Conservation (phyloP, 768 basidiomycete species). For the Boletus sp. region DNA sequence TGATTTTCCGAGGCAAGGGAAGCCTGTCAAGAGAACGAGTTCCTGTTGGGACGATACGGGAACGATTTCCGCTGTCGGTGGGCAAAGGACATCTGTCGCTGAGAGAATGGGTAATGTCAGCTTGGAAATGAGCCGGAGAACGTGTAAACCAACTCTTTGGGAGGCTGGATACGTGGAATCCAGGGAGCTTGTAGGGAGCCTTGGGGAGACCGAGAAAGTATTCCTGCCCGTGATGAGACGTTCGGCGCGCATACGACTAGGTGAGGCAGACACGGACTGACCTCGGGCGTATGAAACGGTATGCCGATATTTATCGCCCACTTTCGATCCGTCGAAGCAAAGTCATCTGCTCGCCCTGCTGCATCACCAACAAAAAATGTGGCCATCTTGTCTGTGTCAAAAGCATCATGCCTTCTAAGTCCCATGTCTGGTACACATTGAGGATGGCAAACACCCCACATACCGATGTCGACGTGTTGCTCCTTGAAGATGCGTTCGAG, state of each 20-base stretch:
- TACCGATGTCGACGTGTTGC: constrained; percentile 64
- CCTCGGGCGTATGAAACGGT: constrained; percentile 83
- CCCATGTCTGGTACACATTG: neutral
- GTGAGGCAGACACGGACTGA: constrained; percentile 23
- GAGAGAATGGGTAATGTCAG: neutral
- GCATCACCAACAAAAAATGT: constrained; percentile 91
- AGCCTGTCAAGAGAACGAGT: constrained; percentile 60
- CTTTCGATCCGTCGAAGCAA: constrained; percentile 79
- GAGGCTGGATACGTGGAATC: constrained; percentile 61
- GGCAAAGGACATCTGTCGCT: constrained; percentile 39
- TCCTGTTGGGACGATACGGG: constrained; percentile 30
- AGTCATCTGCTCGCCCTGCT: constrained; percentile 76
- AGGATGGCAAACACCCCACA: constrained; percentile 8
- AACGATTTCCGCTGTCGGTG: constrained; percentile 17
- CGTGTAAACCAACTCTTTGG: constrained; percentile 24
- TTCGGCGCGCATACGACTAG: neutral
- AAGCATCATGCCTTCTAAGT: neutral
- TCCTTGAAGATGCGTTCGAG: constrained; percentile 58
- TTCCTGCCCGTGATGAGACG: constrained; percentile 47
- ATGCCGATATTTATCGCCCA: constrained; percentile 77
- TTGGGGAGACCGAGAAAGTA: constrained; percentile 62
- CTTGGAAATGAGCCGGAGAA: neutral
- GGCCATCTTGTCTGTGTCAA: constrained; percentile 48
- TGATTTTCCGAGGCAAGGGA: constrained; percentile 74
- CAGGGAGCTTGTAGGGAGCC: constrained; percentile 49